Evolutionary conservation across 164 flowering plant species (phyloP).

Genomic region (Vitis labrusca): DNA sequence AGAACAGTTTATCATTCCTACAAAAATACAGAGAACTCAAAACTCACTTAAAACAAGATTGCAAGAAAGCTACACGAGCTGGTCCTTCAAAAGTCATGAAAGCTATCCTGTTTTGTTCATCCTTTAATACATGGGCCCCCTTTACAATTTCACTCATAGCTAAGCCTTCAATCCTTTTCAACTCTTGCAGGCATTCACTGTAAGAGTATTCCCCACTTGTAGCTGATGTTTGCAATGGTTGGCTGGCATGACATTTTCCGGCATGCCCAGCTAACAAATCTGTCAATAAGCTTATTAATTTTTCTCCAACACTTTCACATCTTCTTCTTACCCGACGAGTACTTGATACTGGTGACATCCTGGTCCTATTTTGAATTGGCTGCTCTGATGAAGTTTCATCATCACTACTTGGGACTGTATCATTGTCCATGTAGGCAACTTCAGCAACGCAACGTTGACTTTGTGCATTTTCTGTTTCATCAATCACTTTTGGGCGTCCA

Average conservation of each 20-base stretch:
- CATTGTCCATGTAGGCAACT: neutral
- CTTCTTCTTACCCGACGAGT: neutral
- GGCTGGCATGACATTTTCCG: neutral
- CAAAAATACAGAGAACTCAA: too few relatives aligned
- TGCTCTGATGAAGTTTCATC: neutral
- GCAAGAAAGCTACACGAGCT: neutral
- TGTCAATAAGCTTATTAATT: neutral
- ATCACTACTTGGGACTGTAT: neutral
- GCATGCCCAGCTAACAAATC: neutral
- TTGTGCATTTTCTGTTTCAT: neutral
- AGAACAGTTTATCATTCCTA: too few relatives aligned
- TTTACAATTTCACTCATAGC: neutral
- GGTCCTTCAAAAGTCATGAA: slow-evolving; percentile 3
- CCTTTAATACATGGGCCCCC: neutral
- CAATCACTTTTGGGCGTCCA: neutral
- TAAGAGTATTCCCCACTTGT: neutral
- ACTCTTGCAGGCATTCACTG: neutral
- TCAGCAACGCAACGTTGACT: neutral
- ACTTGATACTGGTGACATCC: neutral
- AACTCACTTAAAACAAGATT: neutral
- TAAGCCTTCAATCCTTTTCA: neutral
- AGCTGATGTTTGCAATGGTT: neutral
- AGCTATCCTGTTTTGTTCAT: neutral
- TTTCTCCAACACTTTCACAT: neutral
- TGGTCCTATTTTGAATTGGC: neutral